Evolutionary conservation across 306 rosid genomes (phyloP).

Genomic region (Glycine tomentella): DNA sequence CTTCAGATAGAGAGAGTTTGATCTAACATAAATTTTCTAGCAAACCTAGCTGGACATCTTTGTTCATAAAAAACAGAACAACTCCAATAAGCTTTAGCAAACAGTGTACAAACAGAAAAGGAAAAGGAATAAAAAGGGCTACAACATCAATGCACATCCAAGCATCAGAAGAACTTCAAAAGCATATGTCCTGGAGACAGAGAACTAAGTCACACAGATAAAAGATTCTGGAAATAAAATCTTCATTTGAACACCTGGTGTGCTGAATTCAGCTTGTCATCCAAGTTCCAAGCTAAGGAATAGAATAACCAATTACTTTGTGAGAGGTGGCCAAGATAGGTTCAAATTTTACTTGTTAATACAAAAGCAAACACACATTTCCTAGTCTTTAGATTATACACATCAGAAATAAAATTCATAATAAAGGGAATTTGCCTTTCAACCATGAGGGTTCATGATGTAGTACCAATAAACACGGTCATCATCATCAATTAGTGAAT

Average conservation of each 20-base stretch:
- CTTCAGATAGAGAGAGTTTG: no score
- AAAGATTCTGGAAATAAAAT: not conserved
- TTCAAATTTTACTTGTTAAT: conserved; percentile 9
- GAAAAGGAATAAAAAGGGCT: not conserved
- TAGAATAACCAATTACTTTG: conserved; percentile 16
- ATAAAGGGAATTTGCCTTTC: conserved; percentile 42
- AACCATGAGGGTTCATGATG: conserved; percentile 45
- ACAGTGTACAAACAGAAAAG: not conserved
- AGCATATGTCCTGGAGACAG: not conserved
- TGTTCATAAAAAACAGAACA: no score
- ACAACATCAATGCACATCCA: no score
- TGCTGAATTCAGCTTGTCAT: not conserved
- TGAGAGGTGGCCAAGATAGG: not conserved
- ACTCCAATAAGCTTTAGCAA: conserved; percentile 5
- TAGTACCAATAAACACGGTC: conserved; percentile 75
- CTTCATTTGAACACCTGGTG: not conserved
- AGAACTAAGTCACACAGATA: not conserved
- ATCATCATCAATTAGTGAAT: conserved; percentile 59
- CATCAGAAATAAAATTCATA: conserved; percentile 27
- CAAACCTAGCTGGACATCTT: no score
- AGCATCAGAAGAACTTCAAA: not conserved
- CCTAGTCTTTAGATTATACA: conserved; percentile 1
- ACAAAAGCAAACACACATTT: not conserved
- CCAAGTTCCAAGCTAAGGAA: not conserved
- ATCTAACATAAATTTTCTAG: no score